Evolutionary conservation across 2,329 filamentous ascomycete genomes (phyloP).

Genomic region (Sporothrix dimorphospora): DNA sequence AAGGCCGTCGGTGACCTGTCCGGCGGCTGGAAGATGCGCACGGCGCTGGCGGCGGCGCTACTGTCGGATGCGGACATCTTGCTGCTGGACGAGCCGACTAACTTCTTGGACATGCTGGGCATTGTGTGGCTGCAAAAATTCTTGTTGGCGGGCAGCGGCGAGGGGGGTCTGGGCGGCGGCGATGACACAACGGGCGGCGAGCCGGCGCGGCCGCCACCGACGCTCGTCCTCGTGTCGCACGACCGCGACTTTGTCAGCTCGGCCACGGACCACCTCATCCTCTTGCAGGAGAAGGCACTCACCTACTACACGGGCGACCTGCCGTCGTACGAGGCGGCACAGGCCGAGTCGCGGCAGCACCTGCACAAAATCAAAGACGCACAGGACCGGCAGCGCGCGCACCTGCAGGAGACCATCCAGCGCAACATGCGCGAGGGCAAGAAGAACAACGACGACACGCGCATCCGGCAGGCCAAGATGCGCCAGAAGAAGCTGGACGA

Average conservation of each 20-base stretch:
- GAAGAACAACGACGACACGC: slow-evolving; percentile 80
- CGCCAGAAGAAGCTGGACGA: slow-evolving; percentile 85
- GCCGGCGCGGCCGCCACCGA: slow-evolving; percentile 47
- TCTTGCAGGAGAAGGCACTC: slow-evolving; percentile 69
- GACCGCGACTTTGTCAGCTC: slow-evolving; percentile 76
- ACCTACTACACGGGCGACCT: slow-evolving; percentile 74
- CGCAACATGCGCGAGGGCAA: slow-evolving; percentile 76
- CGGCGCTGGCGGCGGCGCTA: slow-evolving; percentile 65
- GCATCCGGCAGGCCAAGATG: slow-evolving; percentile 81
- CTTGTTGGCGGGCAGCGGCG: slow-evolving; percentile 48
- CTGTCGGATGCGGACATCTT: slow-evolving; percentile 76
- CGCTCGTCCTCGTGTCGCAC: slow-evolving; percentile 79
- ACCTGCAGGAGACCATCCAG: slow-evolving; percentile 77
- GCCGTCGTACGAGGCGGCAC: slow-evolving; percentile 69
- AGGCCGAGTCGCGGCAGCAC: slow-evolving; percentile 68
- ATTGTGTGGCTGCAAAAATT: slow-evolving; percentile 84
- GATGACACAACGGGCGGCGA: background rate
- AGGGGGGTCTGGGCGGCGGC: slow-evolving; percentile 43
- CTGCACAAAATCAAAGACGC: slow-evolving; percentile 78
- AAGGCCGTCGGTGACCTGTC: slow-evolving; percentile 61
- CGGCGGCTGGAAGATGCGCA: slow-evolving; percentile 76
- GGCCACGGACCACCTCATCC: slow-evolving; percentile 75
- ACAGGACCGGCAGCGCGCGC: slow-evolving; percentile 77
- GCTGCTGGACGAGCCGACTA: slow-evolving; percentile 85
- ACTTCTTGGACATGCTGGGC: slow-evolving; percentile 79